Evolutionary conservation across 768 basidiomycete species (phyloP), one percentile per base, ranked within the genome.

Genomic region (Mycena albidolilacea): DNA sequence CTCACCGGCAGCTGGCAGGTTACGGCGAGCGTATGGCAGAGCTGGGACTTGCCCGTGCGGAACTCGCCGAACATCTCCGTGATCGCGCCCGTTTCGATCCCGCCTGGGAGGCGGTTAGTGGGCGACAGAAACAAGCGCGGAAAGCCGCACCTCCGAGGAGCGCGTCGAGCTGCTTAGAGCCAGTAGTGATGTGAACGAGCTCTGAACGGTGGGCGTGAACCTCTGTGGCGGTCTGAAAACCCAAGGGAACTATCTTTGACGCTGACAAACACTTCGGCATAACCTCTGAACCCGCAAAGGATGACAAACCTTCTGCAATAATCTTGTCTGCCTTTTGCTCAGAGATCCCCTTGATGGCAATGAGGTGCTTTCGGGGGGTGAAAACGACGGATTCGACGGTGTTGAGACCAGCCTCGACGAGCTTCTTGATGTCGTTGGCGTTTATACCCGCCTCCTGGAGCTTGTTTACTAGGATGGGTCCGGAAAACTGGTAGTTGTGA

Each of bases 51-150:
- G 68, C 98, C 98, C 11, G 98, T 99, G 76, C 98, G 89, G 83
- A 99, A 99, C 84, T 99, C 98, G 69, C 97, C 98, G 84, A 98
- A 98, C 37, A 99, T 86, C 82, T 99, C 98, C 0, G 98, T 99
- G 80, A 99, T 98, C 0, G 97, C 94, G 52, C 98, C 98, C 19
- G 98, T 99, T 85, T 99, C 98, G 77, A 99, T 95, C 10, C 98
- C 98, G 65, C 95, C 95, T 95, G 35, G 4, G 8, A 12, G 1
- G 63, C 23, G 41, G 17, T 48, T 12, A 72, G 30, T n/a, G 5
- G 70, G 19, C 23, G 44, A 50, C 61, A 35, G 69, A 67, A 58
- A 63, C 67, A 67, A 54, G 67, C 71, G 8, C 54, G 52, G 19
- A 54, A 12, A 69, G 9, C 60, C 83, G 70, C 63, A 93, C 97